phyloP scores from a whole-genome alignment of 768 basidiomycete genomes.

The Boletus reticuloceps region DNA sequence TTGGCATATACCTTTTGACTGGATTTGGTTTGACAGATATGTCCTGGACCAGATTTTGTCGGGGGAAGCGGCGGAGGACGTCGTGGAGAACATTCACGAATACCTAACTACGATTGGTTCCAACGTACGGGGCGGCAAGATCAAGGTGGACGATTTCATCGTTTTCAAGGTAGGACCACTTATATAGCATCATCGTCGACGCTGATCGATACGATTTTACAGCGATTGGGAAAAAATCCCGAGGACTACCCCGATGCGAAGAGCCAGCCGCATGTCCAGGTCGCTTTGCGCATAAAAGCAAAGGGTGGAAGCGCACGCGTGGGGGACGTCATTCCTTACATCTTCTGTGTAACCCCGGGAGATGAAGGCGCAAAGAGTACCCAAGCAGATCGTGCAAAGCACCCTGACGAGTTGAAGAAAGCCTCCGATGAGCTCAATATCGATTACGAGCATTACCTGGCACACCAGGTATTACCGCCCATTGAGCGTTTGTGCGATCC shows the following conservation, averaged over 20 bases:
- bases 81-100: conserved; percentile 90
- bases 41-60: conserved; percentile 89
- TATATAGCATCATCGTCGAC: neutral
- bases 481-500: conserved; percentile 94
- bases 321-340: conserved; percentile 94
- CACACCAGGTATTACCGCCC: conserved; percentile 90
- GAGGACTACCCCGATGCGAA: conserved; percentile 97
- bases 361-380: conserved; percentile 67
- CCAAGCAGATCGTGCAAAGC: conserved; percentile 88
- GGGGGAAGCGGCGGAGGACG: conserved; percentile 84
- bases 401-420: conserved; percentile 88
- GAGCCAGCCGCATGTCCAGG: conserved; percentile 94
- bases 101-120: conserved; percentile 77
- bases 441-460: conserved; percentile 90
- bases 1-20: neutral
- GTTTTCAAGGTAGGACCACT: conserved; percentile 75
- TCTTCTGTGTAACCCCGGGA: conserved; percentile 83
- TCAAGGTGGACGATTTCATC: conserved; percentile 91
- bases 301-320: conserved; percentile 75
- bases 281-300: conserved; percentile 86
- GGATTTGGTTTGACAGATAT: conserved; percentile 51
- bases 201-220: neutral
- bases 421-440: conserved; percentile 60
- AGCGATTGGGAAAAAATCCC: conserved; percentile 96
- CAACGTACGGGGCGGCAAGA: conserved; percentile 71